Evolutionary conservation across 2,329 filamentous ascomycete species (phyloP).

Genomic region (Plenodomus lindquistii): DNA sequence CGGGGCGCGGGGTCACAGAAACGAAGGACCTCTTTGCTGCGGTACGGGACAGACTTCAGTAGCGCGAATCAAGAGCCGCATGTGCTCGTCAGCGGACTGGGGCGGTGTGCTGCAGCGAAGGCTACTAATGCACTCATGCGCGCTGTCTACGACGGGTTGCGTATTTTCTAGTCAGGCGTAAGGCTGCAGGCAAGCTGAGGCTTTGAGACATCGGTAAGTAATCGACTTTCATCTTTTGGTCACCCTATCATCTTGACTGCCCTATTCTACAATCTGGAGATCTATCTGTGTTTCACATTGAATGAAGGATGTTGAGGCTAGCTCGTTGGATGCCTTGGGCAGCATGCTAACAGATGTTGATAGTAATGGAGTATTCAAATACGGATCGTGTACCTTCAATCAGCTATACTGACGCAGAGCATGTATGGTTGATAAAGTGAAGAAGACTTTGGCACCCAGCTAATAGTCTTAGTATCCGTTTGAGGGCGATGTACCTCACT

Average conservation of each 20-base stretch:
- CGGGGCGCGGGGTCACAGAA: slow-evolving; percentile 20
- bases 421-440: neutral
- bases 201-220: slow-evolving; percentile 2
- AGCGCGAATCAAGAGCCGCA: slow-evolving; percentile 9
- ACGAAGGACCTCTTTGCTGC: slow-evolving; percentile 21
- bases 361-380: slow-evolving; percentile 28
- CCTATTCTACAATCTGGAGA: neutral
- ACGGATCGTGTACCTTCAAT: slow-evolving; percentile 15
- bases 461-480: slow-evolving; percentile 16
- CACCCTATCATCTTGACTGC: neutral
- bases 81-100: slow-evolving; percentile 29
- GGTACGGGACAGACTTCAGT: neutral
- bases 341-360: slow-evolving; percentile 29
- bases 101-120: slow-evolving; percentile 33
- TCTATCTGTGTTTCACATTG: neutral
- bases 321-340: slow-evolving; percentile 10
- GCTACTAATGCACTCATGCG: slow-evolving; percentile 42
- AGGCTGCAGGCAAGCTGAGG: slow-evolving; percentile 31
- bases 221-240: neutral
- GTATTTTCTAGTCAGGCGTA: slow-evolving; percentile 29
- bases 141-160: slow-evolving; percentile 23
- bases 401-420: slow-evolving; percentile 9
- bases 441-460: neutral
- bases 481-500: slow-evolving; percentile 11
- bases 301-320: neutral